Conservation (phyloP, 2,329 filamentous ascomycete genomes). For the Cladobotryum mycophilum region DNA sequence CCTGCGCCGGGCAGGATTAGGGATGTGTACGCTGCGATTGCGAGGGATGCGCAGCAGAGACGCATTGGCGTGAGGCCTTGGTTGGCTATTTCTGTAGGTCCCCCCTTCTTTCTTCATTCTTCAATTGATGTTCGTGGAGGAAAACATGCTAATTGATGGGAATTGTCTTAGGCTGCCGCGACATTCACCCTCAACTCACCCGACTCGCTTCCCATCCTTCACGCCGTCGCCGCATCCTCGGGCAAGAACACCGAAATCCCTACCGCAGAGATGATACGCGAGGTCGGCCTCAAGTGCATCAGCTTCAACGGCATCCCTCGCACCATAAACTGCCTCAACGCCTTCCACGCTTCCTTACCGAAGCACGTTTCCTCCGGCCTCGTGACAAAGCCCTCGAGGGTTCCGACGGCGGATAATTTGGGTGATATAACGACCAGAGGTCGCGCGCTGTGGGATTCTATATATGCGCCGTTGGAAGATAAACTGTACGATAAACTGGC, state of each 20-base stretch:
- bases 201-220: constrained; percentile 61
- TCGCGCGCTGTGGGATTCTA: constrained; percentile 62
- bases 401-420: constrained; percentile 47
- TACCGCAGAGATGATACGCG: constrained; percentile 65
- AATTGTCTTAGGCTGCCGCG: constrained; percentile 56
- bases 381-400: constrained; percentile 50
- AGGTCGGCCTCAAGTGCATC: constrained; percentile 71
- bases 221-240: constrained; percentile 41
- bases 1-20: constrained; percentile 58
- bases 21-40: constrained; percentile 58
- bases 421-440: constrained; percentile 52
- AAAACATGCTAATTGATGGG: no score
- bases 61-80: constrained; percentile 59
- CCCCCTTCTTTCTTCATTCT: no score
- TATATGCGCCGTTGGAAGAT: constrained; percentile 68
- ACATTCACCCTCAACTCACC: constrained; percentile 85
- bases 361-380: constrained; percentile 46
- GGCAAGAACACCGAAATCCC: constrained; percentile 28
- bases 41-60: constrained; percentile 54
- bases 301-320: constrained; percentile 78
- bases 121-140: not conserved
- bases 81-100: constrained; percentile 56
- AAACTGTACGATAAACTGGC: constrained; percentile 68
- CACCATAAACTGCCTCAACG: constrained; percentile 74
- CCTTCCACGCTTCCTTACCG: constrained; percentile 60